Conservation (phyloP, 148 eudicot species). For the Fagopyrum esculentum region DNA sequence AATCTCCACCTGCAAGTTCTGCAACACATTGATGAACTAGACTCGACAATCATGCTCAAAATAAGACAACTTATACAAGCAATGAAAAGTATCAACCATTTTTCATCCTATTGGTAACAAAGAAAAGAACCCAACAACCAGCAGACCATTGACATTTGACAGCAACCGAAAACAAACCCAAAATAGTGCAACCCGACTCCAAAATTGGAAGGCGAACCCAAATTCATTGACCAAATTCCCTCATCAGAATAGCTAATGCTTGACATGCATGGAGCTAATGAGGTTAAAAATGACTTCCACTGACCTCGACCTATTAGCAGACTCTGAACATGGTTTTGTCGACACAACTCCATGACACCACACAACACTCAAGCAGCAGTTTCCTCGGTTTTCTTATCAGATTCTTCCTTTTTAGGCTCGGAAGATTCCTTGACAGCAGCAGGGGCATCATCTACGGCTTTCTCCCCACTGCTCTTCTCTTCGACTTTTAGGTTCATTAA, state of each 20-base stretch:
- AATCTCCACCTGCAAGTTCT: not conserved
- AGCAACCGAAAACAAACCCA: not conserved
- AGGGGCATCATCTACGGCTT: slow-evolving; percentile 16
- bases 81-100: not conserved
- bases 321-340: not conserved
- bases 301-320: slow-evolving; percentile 6
- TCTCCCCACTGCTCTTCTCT: slow-evolving; percentile 35
- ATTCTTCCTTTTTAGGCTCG: slow-evolving; percentile 8
- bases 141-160: not conserved
- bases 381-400: slow-evolving; percentile 6
- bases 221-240: not conserved
- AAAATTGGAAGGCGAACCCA: not conserved
- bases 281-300: not conserved
- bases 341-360: not conserved
- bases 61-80: not conserved
- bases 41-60: not conserved
- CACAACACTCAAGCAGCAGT: not conserved
- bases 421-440: slow-evolving; percentile 2
- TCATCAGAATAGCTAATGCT: not conserved
- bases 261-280: not conserved
- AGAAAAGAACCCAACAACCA: not conserved
- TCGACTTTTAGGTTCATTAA: slow-evolving; percentile 62
- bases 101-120: not conserved
- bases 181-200: not conserved
- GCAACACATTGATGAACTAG: not conserved